Evolutionary conservation across 2,329 filamentous ascomycete species (phyloP), one percentile per base, ranked within the genome.

Genomic region (Sarocladium kiliense): DNA sequence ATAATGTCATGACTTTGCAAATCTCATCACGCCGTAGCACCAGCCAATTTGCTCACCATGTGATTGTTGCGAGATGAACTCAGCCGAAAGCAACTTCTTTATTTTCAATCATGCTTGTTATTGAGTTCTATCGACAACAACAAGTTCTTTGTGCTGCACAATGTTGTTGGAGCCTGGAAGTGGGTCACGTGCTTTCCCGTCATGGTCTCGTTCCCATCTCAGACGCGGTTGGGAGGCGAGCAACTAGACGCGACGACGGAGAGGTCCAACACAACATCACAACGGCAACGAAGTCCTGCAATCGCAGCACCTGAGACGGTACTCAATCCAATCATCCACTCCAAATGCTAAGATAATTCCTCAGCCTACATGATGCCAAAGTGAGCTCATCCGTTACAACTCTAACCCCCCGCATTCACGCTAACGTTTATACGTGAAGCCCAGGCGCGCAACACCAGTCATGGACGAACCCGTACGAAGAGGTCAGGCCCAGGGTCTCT

Each of bases 391-490:
- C 6, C 59, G 59, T 5, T 34, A n/a, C 16, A 14, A 10, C 18
- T 55, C 12, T 19, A 18, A 45, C 47, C 47, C 53, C 50, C 44
- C 37, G 50, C 45, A 39, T 18, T 55, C 60, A 39, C 30, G 56
- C 60, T 65, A 58, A 67, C 58, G 27, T 27, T 55, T 54, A 57
- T 19, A 9, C 25, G 10, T 51, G 36, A 67, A 90, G 86, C 62
- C 80, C 85, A 62, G 87, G 87, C 67, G 84, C 88, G 65, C 87
- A 90, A 69, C 80, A 77, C 60, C 67, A 68, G 54, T 59, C 67
- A 59, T 77, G 82, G 65, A 70, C 74, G 65, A 97, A 97, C 66
- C 92, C 92, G 7, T 99, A 94, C 70, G 86, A 90, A 68, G 88
- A 93, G 62, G 69, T 74, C 2, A 80, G 79, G 66, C 82, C 80